Conservation (phyloP, 352 stramenopile species). For the Achlya hypogyna region DNA sequence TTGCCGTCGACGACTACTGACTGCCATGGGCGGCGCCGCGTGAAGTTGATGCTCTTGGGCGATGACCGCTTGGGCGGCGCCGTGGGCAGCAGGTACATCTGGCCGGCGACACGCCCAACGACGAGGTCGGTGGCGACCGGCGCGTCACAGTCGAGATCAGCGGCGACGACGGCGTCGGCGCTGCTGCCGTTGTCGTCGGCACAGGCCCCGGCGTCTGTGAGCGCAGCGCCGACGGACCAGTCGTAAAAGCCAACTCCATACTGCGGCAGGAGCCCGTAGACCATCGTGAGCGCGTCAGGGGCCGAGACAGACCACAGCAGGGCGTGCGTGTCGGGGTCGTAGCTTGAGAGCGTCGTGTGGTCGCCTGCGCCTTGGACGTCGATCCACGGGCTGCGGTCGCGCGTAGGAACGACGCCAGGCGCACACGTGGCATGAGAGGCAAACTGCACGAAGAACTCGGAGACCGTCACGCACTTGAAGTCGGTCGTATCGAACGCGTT, state of each 20-base stretch:
- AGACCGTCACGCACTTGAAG: slow-evolving; percentile 67
- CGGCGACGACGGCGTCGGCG: background rate
- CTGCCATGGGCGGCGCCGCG: slow-evolving; percentile 30
- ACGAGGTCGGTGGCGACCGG: slow-evolving; percentile 60
- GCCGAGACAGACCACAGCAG: slow-evolving; percentile 47
- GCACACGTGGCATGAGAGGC: slow-evolving; percentile 40
- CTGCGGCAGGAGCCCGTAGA: slow-evolving; percentile 14
- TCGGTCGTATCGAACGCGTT: slow-evolving; percentile 47
- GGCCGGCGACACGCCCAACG: slow-evolving; percentile 4
- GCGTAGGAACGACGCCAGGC: slow-evolving; percentile 20
- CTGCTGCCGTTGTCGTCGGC: background rate
- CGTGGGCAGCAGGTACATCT: slow-evolving; percentile 9
- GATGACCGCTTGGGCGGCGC: background rate
- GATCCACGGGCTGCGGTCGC: slow-evolving; percentile 52
- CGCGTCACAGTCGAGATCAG: background rate
- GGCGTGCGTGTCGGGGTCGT: slow-evolving; percentile 58
- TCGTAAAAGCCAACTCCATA: slow-evolving; percentile 15
- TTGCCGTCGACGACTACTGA: slow-evolving; percentile 67
- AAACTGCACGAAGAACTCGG: slow-evolving; percentile 79
- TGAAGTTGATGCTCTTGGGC: slow-evolving; percentile 6
- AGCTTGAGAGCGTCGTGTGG: slow-evolving; percentile 57
- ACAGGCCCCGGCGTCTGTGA: background rate
- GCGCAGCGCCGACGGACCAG: slow-evolving; percentile 15
- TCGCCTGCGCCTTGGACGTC: slow-evolving; percentile 34
- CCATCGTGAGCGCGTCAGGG: slow-evolving; percentile 14